Conservation (phyloP, 1,284 basidiomycete species). For the Ceratobasidium sp. region DNA sequence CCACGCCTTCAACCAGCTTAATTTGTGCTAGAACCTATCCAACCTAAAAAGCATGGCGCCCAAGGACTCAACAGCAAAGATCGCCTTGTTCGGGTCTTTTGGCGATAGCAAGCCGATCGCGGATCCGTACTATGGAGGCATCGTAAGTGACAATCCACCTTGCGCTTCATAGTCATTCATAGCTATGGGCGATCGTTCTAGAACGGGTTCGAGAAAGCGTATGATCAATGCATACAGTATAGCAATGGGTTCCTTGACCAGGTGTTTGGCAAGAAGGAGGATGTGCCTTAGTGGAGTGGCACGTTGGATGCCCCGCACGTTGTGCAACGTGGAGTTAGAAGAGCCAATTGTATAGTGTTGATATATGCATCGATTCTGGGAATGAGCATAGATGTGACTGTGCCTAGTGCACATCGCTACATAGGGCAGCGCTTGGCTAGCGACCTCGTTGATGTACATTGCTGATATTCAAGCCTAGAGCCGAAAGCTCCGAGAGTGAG, state of each 20-base stretch:
- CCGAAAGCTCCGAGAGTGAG: not conserved
- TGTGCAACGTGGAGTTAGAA: too few species aligned
- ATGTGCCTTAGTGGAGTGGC: not conserved
- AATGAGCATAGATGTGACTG: too few species aligned
- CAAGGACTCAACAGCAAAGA: constrained; percentile 60
- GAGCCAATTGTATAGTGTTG: too few species aligned
- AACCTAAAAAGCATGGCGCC: constrained; percentile 64
- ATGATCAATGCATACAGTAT: constrained; percentile 66
- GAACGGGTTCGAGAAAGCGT: constrained; percentile 57
- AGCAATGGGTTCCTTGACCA: constrained; percentile 76
- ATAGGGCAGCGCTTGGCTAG: too few species aligned
- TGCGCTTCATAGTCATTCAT: not conserved
- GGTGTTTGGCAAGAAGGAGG: constrained; percentile 24
- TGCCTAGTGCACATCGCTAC: too few species aligned
- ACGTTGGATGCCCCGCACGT: too few species aligned
- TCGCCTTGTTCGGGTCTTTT: constrained; percentile 78
- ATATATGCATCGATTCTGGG: too few species aligned
- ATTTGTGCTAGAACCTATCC: constrained; percentile 58
- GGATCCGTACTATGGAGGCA: constrained; percentile 77
- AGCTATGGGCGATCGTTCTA: constrained; percentile 52
- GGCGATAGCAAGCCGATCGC: constrained; percentile 66
- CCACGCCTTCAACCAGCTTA: not conserved
- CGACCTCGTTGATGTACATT: too few species aligned
- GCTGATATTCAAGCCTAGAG: not conserved
- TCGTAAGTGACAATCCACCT: constrained; percentile 59